Evolutionary conservation across 768 basidiomycete genomes (phyloP).

Genomic region (Harrya chromipes): DNA sequence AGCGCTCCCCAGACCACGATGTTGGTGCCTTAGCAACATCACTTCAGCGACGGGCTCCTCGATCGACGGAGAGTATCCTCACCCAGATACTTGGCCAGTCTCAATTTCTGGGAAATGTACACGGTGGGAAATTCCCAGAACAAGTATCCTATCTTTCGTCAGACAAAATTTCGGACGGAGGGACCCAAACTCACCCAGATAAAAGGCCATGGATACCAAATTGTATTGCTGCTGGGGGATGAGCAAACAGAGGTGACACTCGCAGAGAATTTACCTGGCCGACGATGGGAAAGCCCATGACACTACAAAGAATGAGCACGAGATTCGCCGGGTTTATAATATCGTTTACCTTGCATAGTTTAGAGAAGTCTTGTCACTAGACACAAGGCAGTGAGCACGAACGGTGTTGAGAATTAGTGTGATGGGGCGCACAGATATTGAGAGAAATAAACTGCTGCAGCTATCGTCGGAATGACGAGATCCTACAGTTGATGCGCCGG

Average conservation of each 20-base stretch:
- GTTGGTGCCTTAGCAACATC: constrained; percentile 42
- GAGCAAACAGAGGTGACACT: not conserved
- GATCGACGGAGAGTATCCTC: constrained; percentile 2
- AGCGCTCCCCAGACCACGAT: constrained; percentile 58
- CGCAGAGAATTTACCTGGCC: constrained; percentile 44
- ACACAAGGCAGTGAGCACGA: constrained; percentile 4
- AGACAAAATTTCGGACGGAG: not conserved
- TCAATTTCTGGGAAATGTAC: constrained; percentile 59
- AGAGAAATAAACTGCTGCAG: constrained; percentile 66
- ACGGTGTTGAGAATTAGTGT: not conserved
- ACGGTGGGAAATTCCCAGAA: constrained; percentile 65
- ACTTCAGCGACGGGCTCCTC: not conserved
- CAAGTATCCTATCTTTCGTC: constrained; percentile 42
- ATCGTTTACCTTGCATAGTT: constrained; percentile 60
- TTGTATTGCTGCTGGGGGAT: constrained; percentile 49
- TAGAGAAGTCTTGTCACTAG: constrained; percentile 64
- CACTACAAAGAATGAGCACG: constrained; percentile 32
- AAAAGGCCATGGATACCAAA: constrained; percentile 61
- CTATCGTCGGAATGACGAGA: constrained; percentile 49
- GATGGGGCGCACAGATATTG: constrained; percentile 51
- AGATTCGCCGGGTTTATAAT: too few species aligned
- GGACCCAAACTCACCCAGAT: constrained; percentile 42
- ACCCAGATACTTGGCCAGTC: constrained; percentile 64
- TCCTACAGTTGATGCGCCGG: constrained; percentile 35
- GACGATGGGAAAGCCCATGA: constrained; percentile 64